Percentiles rank a stretch among this genome's conserved stretches.
phyloP scores from a whole-genome alignment of 371 early-diverging fungal genomes.

The Mucor plumbeus region DNA sequence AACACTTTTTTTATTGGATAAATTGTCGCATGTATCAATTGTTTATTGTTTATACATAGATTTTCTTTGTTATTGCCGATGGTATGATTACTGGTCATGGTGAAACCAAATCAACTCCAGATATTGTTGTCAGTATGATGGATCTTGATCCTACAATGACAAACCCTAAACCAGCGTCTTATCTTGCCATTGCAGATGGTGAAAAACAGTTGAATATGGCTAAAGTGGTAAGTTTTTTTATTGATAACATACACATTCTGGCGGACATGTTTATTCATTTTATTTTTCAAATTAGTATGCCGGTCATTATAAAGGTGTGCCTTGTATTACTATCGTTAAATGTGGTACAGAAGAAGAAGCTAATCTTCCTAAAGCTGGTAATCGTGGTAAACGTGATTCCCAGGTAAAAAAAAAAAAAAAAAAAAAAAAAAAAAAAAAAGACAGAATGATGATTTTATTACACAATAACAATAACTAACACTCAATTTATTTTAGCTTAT shows the following conservation, averaged over 20 bases:
- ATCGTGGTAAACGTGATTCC: conserved; percentile 98
- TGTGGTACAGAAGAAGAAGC: conserved; percentile 86
- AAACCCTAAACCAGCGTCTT: conserved; percentile 67
- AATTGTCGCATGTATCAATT: neutral
- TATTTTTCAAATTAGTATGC: conserved; percentile 56
- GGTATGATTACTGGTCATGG: conserved; percentile 58
- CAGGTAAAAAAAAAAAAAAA: conserved; percentile 67
- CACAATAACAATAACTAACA: neutral
- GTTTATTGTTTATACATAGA: conserved; percentile 6
- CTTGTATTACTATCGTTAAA: conserved; percentile 91
- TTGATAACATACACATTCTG: too few species aligned
- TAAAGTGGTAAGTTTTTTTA: conserved; percentile 60
- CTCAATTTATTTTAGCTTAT: conserved; percentile 49
- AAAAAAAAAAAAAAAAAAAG: neutral
- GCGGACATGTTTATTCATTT: neutral
- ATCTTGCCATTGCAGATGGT: conserved; percentile 93
- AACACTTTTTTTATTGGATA: neutral
- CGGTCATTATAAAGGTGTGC: conserved; percentile 89
- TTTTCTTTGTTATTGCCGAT: conserved; percentile 54
- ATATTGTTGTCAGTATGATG: conserved; percentile 74
- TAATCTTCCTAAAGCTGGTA: conserved; percentile 81
- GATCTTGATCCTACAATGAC: conserved; percentile 61
- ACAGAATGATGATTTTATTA: neutral
- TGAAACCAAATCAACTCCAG: conserved; percentile 67
- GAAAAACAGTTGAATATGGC: conserved; percentile 93